A percentile compares a stretch with the other conserved stretches of the same genome.
Evolutionary conservation across 805 yeast species (phyloP).

Genomic region (Candida lessepsii): DNA sequence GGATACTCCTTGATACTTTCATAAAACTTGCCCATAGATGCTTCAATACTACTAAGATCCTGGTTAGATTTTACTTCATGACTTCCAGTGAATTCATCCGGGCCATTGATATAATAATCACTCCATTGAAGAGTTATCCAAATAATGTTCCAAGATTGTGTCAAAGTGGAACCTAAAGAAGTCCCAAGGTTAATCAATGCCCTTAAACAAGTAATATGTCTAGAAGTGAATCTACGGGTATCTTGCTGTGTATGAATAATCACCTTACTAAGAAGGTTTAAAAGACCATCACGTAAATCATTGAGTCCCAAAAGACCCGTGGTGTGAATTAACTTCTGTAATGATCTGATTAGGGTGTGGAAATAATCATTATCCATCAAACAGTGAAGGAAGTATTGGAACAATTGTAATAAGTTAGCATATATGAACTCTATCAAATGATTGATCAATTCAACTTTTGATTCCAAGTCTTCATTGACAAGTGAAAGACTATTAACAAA

Average conservation of each 20-base stretch:
- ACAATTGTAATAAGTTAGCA: constrained; percentile 26
- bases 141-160: constrained; percentile 60
- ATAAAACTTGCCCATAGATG: constrained; percentile 56
- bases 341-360: constrained; percentile 63
- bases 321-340: constrained; percentile 80
- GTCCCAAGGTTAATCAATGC: constrained; percentile 76
- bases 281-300: constrained; percentile 53
- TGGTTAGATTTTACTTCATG: constrained; percentile 18
- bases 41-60: constrained; percentile 54
- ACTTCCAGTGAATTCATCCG: constrained; percentile 33
- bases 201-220: constrained; percentile 73
- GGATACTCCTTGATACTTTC: constrained; percentile 61
- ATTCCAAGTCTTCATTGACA: constrained; percentile 28
- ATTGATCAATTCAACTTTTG: constrained; percentile 36
- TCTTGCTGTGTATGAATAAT: constrained; percentile 18
- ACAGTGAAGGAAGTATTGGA: constrained; percentile 52
- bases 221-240: constrained; percentile 46
- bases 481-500: constrained; percentile 41
- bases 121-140: constrained; percentile 75
- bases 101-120: constrained; percentile 66
- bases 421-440: constrained; percentile 29
- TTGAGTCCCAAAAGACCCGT: constrained; percentile 69
- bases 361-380: constrained; percentile 70
- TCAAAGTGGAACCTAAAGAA: constrained; percentile 76
- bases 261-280: constrained; percentile 27